These are phyloP conservation scores for Fusarium sp. DNA, from an alignment of 2,329 filamentous ascomycete genomes.

Conservation along the genomic window DNA sequence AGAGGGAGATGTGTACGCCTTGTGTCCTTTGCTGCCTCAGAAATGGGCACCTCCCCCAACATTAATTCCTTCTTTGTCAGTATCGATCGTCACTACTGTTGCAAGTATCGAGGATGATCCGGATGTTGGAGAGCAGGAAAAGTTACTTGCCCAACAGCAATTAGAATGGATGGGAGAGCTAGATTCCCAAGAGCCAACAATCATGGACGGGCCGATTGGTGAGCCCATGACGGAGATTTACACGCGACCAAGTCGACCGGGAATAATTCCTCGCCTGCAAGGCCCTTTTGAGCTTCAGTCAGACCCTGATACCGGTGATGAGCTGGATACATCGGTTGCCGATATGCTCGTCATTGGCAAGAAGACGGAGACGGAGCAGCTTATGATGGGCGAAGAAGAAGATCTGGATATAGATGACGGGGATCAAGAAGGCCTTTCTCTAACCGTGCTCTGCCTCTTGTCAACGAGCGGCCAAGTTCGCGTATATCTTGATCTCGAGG, in stretches of 20 bases:
- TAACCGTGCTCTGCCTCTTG: slow-evolving; percentile 67
- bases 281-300: slow-evolving; percentile 69
- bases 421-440: slow-evolving; percentile 68
- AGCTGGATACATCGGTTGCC: slow-evolving; percentile 64
- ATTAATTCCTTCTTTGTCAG: slow-evolving; percentile 82
- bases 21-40: slow-evolving; percentile 88
- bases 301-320: slow-evolving; percentile 65
- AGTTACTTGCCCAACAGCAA: slow-evolving; percentile 69
- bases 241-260: slow-evolving; percentile 64
- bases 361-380: slow-evolving; percentile 66
- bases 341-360: slow-evolving; percentile 72
- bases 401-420: slow-evolving; percentile 65
- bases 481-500: slow-evolving; percentile 69
- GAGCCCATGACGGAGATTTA: slow-evolving; percentile 66
- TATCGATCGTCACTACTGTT: slow-evolving; percentile 81
- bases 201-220: slow-evolving; percentile 59
- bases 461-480: slow-evolving; percentile 69
- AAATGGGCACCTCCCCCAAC: slow-evolving; percentile 84
- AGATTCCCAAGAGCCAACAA: slow-evolving; percentile 68
- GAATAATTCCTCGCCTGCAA: slow-evolving; percentile 67
- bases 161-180: slow-evolving; percentile 74
- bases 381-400: slow-evolving; percentile 73
- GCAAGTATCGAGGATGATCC: slow-evolving; percentile 70
- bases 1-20: slow-evolving; percentile 89
- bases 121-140: slow-evolving; percentile 60